Base-by-base conservation (phyloP, 352 stramenopile species). In the Globisporangium spiculum region DNA sequence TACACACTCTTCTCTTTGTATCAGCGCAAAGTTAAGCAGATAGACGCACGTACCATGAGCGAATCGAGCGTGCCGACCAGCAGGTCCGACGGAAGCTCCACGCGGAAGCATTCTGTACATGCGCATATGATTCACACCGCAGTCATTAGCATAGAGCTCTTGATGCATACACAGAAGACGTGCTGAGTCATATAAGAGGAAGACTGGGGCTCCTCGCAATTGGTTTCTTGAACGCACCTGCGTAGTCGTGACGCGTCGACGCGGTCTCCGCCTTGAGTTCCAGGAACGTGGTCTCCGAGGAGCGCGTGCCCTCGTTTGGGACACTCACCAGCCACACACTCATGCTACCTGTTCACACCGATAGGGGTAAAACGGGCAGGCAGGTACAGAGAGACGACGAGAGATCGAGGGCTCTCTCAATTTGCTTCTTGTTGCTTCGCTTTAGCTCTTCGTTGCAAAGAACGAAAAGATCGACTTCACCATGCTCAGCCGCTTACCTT, bases 21-120 rank as follows among this genome's bases (percentile, higher is more conserved):
- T 46, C 32, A 48, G 18, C 18, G 20, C 55, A 44, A 41, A n/a
- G 20, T 41, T 20, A 46, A 60, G 27, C 55, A 60, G 27, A 12
- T 18, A 10, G 0, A 46, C 1, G 36, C 46, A 34, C 58, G 66
- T 27, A 95, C 86, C 97, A 99, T 99, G 27, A 99, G 90, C 68
- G 89, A 98, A 78, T 99, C 97, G 38, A 99, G 82, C 34, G 97
- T 99, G 10, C 97, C 97, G 16, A 99, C 96, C 38, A 98, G 90
- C 68, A 99, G 81, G 63, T 97, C 96, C 18, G 85, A 92, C 38
- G 97, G 97, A 50, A 99, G 74, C 57, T 97, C 89, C 57, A 98
- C 91, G 20, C 89, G 84, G 63, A 88, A 86, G 61, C 85, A 90
- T 61, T 97, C 88, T 83, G 55, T 7, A 24, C 30, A 66, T 20